Evolutionary conservation across 768 basidiomycete species (phyloP), one percentile per base, ranked within the genome.

Genomic region (Mrakia hoshinonis): DNA sequence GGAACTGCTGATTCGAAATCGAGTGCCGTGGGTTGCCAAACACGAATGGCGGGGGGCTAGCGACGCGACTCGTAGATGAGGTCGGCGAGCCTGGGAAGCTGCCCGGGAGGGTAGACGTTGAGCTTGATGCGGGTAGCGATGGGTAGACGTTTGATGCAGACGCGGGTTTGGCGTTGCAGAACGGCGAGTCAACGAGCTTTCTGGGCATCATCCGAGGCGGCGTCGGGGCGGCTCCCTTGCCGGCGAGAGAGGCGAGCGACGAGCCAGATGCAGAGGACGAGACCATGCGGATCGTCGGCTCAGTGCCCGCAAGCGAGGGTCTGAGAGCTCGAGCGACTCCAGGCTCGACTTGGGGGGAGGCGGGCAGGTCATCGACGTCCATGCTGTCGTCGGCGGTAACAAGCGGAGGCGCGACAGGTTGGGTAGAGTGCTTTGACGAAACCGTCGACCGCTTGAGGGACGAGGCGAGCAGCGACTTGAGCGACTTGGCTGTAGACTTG

Each of bases 281-380:
- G 13, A 67, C 31, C 64, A 66, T 48, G 20, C 70, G 65, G 39
- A 67, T 67, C 10, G 70, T 72, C 11, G 70, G 65, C 43, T 67
- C 64, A 0, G 55, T 26, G 0, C 47, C 65, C 4, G 43, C 47
- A n/a, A 67, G 58, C 7, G 51, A 55, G 5, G 55, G 66, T n/a
- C 70, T 39, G 43, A 67, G 54, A 4, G 70, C 38, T 12, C 65
- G 52, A 12, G 70, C 46, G 2, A 67, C 34, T 2, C 64, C 70
- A 9, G 64, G 64, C 15, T 58, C 60, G 1, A n/a, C 11, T 47
- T 26, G 13, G 15, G 46, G 26, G 15, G 63, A 49, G 46, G 18
- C 18, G 48, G 48, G 64, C 6, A 20, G 13, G 22, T 22, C n/a
- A 31, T 66, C 64, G 26, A 66, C 31, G 48, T 51, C 64, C 64